Conservation (phyloP, 2,329 filamentous ascomycete species). For the Fusarium nodosum region DNA sequence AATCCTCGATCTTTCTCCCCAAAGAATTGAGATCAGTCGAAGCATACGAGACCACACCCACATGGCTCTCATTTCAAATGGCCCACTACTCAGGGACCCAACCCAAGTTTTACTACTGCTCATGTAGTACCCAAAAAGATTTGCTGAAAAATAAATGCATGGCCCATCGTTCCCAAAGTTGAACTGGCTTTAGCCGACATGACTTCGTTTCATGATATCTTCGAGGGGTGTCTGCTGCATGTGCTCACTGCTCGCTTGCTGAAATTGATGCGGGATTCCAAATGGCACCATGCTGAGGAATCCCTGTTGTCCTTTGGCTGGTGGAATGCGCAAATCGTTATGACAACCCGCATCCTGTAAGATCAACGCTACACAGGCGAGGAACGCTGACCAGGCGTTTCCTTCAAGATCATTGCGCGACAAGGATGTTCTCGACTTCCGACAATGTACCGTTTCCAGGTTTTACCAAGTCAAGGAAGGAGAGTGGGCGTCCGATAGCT, state of each 20-base stretch:
- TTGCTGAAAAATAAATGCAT: constrained; percentile 5
- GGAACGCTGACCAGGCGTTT: constrained; percentile 68
- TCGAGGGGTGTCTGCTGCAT: constrained; percentile 40
- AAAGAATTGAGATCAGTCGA: constrained; percentile 14
- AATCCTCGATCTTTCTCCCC: constrained; percentile 15
- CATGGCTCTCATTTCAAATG: constrained; percentile 28
- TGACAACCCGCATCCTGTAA: constrained; percentile 44
- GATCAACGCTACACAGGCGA: constrained; percentile 47
- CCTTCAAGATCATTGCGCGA: constrained; percentile 61
- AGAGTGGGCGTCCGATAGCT: constrained; percentile 51
- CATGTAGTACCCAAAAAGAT: constrained; percentile 10
- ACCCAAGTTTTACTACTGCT: constrained; percentile 28
- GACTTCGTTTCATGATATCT: constrained; percentile 21
- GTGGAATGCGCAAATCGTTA: constrained; percentile 40
- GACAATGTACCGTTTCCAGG: constrained; percentile 54
- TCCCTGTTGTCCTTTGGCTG: constrained; percentile 40
- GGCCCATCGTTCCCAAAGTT: constrained; percentile 10
- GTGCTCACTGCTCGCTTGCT: constrained; percentile 69
- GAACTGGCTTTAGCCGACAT: constrained; percentile 14
- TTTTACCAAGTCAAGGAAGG: constrained; percentile 50
- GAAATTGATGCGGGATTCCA: constrained; percentile 44
- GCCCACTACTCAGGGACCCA: constrained; percentile 41
- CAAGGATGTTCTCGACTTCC: constrained; percentile 72
- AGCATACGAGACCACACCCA: constrained; percentile 27
- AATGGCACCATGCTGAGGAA: constrained; percentile 50